phyloP scores from a whole-genome alignment of 352 stramenopile species.

The Globisporangium polare region DNA sequence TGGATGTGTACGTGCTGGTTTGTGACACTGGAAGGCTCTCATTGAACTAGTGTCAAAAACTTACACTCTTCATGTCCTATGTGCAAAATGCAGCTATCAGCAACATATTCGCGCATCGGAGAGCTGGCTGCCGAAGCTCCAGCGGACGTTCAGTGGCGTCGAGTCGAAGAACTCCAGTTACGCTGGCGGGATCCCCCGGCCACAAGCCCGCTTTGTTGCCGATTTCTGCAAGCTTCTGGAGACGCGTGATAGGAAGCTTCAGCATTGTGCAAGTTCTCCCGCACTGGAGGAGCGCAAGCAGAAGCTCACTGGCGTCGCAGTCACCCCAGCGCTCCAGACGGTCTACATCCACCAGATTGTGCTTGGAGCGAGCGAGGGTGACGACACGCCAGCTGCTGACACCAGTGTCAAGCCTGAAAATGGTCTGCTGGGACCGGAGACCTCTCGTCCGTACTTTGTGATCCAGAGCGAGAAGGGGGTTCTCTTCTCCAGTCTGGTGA shows the following conservation, averaged over 20 bases:
- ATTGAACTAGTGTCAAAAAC: too few species aligned
- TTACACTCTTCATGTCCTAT: too few species aligned
- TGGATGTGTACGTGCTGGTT: slow-evolving; percentile 46
- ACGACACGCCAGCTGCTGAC: slow-evolving; percentile 4
- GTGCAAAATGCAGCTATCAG: slow-evolving; percentile 33
- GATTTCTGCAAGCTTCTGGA: slow-evolving; percentile 78
- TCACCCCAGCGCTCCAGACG: slow-evolving; percentile 55
- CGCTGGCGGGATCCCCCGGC: slow-evolving; percentile 54
- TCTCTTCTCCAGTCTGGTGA: slow-evolving; percentile 83
- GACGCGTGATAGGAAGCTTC: slow-evolving; percentile 64
- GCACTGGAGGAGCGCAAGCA: slow-evolving; percentile 62
- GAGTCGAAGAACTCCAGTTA: slow-evolving; percentile 73
- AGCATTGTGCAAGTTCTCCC: slow-evolving; percentile 37
- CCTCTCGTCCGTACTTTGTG: slow-evolving; percentile 81
- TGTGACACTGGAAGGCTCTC: neutral
- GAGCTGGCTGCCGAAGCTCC: slow-evolving; percentile 70
- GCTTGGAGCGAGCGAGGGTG: slow-evolving; percentile 33
- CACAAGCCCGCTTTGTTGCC: slow-evolving; percentile 71
- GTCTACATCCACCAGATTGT: slow-evolving; percentile 84
- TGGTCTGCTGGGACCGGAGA: slow-evolving; percentile 11
- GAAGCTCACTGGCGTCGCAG: slow-evolving; percentile 73
- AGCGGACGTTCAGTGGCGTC: slow-evolving; percentile 69
- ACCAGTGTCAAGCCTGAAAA: slow-evolving; percentile 6
- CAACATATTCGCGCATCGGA: slow-evolving; percentile 73
- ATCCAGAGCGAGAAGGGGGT: slow-evolving; percentile 85